Base-by-base conservation (phyloP, 2,329 filamentous ascomycete genomes). In the Cladobotryum mycophilum region DNA sequence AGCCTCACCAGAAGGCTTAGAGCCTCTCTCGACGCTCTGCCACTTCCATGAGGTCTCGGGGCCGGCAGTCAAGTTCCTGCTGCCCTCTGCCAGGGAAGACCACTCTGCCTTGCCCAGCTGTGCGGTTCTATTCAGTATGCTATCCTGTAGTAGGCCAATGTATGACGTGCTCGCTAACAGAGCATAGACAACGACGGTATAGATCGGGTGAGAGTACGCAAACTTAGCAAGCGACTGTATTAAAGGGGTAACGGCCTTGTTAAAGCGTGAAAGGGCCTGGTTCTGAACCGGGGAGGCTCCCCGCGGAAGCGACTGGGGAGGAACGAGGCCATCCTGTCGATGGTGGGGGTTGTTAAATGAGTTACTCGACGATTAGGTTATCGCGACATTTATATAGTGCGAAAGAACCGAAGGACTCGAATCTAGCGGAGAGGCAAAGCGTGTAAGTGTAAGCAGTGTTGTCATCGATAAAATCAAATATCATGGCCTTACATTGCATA, bases 121-220 rank as follows among this genome's bases (percentile, higher is more conserved):
- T 38, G 67, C 64, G n/a, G 73, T 68, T 33, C 71, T 77, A 62
- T 93, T 88, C 63, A 96, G 87, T 52, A 97, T 75, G 66, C 89
- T 95, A 60, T 92, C 88, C 67, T 96, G 90, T 17, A 99, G 79
- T 44, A 97, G 79, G 41, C 91, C 90, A 56, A 97, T 84, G 67
- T 99, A 99, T 55, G 91, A 95, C 44, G 90, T 95, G 69, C 92
- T 97, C 52, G 91, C 93, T 47, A 99, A 76, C 46, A 97, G 72
- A 47, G 91, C 90, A 58, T 96, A 87, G 57, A 90, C 80, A 57
- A 93, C 89, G 56, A 99, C 89, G 47, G 92, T 96, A 66, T 97
- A 90, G 56, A 99, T 95, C 1, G 93, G 93, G 69, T 97, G 92
- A 4, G 88, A 85, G 71, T 88, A 95, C 53, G 93, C 90, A 61